Evolutionary conservation across 1,139 yeast species (phyloP), one percentile per base, ranked within the genome.

Genomic region (Blastobotrys petasosporus): DNA sequence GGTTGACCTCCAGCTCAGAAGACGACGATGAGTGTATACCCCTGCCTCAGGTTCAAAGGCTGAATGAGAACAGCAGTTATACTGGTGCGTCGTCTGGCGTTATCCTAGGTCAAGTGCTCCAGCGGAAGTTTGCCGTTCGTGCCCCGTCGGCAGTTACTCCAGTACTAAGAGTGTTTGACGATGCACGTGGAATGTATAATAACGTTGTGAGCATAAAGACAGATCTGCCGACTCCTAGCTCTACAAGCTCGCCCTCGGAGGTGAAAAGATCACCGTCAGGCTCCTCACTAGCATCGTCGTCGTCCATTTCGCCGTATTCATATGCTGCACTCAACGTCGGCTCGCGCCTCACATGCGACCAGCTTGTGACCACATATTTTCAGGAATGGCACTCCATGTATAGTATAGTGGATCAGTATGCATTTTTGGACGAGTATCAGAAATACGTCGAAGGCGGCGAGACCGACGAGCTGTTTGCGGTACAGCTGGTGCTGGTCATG

Each of bases 361-460:
- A 60, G 39, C 59, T 66, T 9, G 59, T 64, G 25, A 49, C 64
- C 49, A 63, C 75, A 1, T 88, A 77, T 61, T 87, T 86, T 65
- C 82, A 80, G 52, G 84, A 83, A 51, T 88, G 96, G 95, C 83
- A 86, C 32, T 73, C 75, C 37, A 66, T 78, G 12, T 70, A 82
- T 37, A 94, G 95, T 0, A 71, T 85, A 9, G 61, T 87, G 44
- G 85, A 85, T 61, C 79, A 80, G 56, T 75, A 76, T 41, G 71
- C 77, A 4, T 86, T 86, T 57, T 68, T 82, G 58, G 68, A 70
- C 30, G 77, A 77, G 54, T 86, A 84, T 57, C 61, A 70, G 30
- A 68, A 67, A 37, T 74, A 79, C 43, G 66, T 57, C 47, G 38
- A 48, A 43, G 39, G 38, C 39, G 15, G 32, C n/a, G 31, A 34